Evolutionary conservation across 352 stramenopile genomes (phyloP).

Genomic region (Peronospora tabacina): DNA sequence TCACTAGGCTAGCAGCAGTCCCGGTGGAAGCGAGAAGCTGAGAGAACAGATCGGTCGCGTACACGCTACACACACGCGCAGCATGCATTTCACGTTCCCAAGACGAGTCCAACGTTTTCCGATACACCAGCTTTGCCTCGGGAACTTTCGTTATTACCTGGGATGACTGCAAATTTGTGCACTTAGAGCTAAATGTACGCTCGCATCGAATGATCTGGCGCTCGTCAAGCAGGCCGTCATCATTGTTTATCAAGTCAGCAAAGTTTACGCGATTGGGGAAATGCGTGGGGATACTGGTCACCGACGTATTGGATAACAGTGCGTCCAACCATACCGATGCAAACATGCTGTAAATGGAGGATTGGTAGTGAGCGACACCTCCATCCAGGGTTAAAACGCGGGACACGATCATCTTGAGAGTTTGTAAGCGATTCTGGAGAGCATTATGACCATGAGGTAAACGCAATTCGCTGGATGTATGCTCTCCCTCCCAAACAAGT

Average conservation of each 20-base stretch:
- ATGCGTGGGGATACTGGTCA: conserved; percentile 68
- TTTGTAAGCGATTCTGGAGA: conserved; percentile 31
- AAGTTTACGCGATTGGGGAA: conserved; percentile 46
- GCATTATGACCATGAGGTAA: conserved; percentile 1
- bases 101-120: conserved; percentile 61
- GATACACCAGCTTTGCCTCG: conserved; percentile 48
- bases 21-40: conserved; percentile 34
- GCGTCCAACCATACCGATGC: conserved; percentile 58
- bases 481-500: conserved; percentile 25
- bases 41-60: conserved; percentile 44
- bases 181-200: conserved; percentile 76
- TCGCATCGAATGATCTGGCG: conserved; percentile 57
- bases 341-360: conserved; percentile 64
- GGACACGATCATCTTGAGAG: conserved; percentile 42
- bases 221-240: conserved; percentile 15
- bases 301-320: conserved; percentile 46
- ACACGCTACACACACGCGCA: conserved; percentile 46
- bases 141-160: conserved; percentile 60
- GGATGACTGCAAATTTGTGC: conserved; percentile 68
- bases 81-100: conserved; percentile 67
- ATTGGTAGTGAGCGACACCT: conserved; percentile 55
- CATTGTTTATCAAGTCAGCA: conserved; percentile 6
- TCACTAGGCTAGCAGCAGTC: conserved; percentile 12
- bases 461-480: conserved; percentile 7
- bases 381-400: conserved; percentile 46